These are phyloP conservation scores for Kodamaea kaohsiungensis DNA, from an alignment of 805 yeast species.

Conservation along the genomic window DNA sequence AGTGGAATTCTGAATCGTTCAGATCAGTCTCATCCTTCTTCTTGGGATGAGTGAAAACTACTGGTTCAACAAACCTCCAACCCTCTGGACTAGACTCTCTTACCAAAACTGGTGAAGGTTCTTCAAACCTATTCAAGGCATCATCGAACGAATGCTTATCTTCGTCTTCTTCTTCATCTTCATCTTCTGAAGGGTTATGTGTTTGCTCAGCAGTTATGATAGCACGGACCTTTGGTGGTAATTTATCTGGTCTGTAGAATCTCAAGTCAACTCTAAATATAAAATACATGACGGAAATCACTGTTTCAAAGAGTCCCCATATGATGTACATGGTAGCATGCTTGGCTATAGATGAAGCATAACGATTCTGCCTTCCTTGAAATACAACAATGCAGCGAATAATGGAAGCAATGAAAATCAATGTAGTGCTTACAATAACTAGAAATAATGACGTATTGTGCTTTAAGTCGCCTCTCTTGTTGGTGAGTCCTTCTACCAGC, in stretches of 20 bases:
- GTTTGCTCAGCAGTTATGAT: slow-evolving; percentile 21
- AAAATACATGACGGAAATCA: slow-evolving; percentile 17
- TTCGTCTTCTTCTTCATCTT: slow-evolving; percentile 5
- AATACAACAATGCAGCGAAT: slow-evolving; percentile 11
- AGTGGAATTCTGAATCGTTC: slow-evolving; percentile 24
- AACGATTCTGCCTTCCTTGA: slow-evolving; percentile 6
- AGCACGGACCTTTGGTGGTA: slow-evolving; percentile 18
- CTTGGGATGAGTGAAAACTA: slow-evolving; percentile 6
- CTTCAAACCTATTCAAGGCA: background rate
- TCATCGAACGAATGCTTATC: slow-evolving; percentile 7
- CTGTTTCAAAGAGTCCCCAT: slow-evolving; percentile 22
- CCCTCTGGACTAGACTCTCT: background rate
- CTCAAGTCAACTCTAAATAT: slow-evolving; percentile 23
- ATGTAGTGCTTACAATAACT: slow-evolving; percentile 11
- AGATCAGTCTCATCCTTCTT: slow-evolving; percentile 18
- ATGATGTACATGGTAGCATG: slow-evolving; percentile 17
- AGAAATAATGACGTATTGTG: slow-evolving; percentile 15
- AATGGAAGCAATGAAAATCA: slow-evolving; percentile 15
- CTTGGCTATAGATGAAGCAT: slow-evolving; percentile 6
- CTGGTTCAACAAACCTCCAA: slow-evolving; percentile 14
- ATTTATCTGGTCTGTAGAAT: slow-evolving; percentile 25
- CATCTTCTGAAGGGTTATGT: slow-evolving; percentile 27
- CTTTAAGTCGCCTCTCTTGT: slow-evolving; percentile 18
- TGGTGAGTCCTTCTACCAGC: slow-evolving; percentile 17
- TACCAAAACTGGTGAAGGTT: background rate